A percentile compares a stretch with the other conserved stretches of the same genome.
These are phyloP conservation scores for Salix viminalis DNA, from an alignment of 345 rosid genomes.

Conservation along the genomic window DNA sequence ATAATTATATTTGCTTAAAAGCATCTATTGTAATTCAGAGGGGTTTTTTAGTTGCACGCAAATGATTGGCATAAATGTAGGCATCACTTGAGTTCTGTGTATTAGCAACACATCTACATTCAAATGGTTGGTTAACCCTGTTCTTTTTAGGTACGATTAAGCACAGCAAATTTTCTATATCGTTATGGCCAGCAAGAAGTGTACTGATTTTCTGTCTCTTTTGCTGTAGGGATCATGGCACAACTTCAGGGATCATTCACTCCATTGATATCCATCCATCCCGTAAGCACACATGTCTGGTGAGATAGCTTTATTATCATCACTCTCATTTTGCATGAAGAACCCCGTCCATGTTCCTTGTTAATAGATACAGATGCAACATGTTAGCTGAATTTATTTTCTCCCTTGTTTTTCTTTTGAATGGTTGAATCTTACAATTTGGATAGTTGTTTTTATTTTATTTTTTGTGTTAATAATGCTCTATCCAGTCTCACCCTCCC, in stretches of 20 bases:
- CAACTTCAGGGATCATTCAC: conserved; percentile 64
- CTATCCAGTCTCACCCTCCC: neutral
- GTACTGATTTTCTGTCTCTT: conserved; percentile 5
- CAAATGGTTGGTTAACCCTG: neutral
- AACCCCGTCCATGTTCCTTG: too few species aligned
- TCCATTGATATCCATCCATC: conserved; percentile 90
- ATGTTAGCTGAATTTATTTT: neutral
- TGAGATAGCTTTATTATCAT: conserved; percentile 25
- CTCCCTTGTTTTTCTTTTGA: neutral
- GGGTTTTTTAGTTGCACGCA: neutral
- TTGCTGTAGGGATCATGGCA: conserved; percentile 60
- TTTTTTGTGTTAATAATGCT: neutral
- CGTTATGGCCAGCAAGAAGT: neutral
- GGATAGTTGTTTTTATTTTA: neutral
- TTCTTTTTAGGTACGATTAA: neutral
- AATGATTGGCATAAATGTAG: neutral
- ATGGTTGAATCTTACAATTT: neutral
- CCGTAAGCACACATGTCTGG: conserved; percentile 83
- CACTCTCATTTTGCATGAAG: neutral
- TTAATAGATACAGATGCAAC: neutral
- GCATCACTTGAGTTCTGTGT: neutral
- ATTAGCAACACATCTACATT: too few species aligned
- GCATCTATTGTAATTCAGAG: neutral
- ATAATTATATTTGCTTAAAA: neutral
- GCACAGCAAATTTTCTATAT: neutral